A percentile compares a stretch with the other conserved stretches of the same genome.
phyloP scores from a whole-genome alignment of 2,329 filamentous ascomycete species.

The Byssochlamys sp. region DNA sequence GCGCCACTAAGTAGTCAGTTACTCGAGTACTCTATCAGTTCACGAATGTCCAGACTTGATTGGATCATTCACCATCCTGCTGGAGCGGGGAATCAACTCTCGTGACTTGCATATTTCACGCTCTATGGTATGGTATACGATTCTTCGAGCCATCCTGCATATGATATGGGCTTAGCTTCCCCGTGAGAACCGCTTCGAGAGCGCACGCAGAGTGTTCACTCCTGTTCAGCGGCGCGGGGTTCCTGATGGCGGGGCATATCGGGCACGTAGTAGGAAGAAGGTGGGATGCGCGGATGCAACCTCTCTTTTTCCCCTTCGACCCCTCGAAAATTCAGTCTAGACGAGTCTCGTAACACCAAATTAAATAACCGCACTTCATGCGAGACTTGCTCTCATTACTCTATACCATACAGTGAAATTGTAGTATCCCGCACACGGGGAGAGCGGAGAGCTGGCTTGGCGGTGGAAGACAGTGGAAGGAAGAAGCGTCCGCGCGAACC shows the following conservation, averaged over 20 bases:
- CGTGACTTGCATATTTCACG: not conserved
- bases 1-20: no score
- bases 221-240: not conserved
- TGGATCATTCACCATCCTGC: not conserved
- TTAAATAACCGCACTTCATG: no score
- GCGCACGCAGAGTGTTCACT: not conserved
- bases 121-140: not conserved
- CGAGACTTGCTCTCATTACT: no score
- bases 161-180: not conserved
- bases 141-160: not conserved
- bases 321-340: no score
- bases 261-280: not conserved
- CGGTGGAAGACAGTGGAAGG: constrained; percentile 6
- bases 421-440: not conserved
- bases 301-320: no score
- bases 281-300: not conserved
- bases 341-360: no score
- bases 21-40: not conserved
- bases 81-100: not conserved
- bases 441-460: not conserved
- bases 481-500: constrained; percentile 4
- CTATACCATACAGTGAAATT: not conserved
- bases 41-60: not conserved
- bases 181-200: not conserved
- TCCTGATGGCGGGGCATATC: not conserved